Evolutionary conservation across 2,329 filamentous ascomycete genomes (phyloP).

Genomic region (Rhytidhysteron rufulum): DNA sequence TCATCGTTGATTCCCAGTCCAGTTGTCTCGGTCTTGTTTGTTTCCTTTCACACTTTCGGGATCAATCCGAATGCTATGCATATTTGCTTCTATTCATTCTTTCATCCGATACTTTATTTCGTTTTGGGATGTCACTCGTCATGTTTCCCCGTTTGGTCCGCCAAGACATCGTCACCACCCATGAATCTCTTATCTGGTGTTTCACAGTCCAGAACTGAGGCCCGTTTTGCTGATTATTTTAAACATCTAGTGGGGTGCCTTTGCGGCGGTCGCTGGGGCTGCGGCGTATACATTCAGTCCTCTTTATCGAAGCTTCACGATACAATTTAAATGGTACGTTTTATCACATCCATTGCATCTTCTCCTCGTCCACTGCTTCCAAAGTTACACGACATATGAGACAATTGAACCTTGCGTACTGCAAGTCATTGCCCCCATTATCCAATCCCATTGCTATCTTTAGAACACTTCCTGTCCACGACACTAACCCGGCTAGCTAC

Average conservation of each 20-base stretch:
- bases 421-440: no score
- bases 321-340: constrained; percentile 33
- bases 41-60: constrained; percentile 1
- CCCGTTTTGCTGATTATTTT: constrained; percentile 2
- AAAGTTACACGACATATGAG: no score
- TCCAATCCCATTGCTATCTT: no score
- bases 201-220: no score
- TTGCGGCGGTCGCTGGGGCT: constrained; percentile 58
- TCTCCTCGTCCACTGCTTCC: neutral
- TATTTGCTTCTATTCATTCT: neutral
- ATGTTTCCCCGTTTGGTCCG: no score
- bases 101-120: neutral
- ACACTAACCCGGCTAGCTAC: constrained; percentile 54
- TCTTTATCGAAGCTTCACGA: constrained; percentile 58
- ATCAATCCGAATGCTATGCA: neutral
- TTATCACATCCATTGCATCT: neutral
- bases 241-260: constrained; percentile 60
- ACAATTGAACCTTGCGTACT: no score
- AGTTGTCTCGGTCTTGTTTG: neutral
- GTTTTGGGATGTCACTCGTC: no score
- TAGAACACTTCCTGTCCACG: no score
- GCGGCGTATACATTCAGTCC: constrained; percentile 64
- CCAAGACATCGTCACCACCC: no score
- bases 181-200: no score
- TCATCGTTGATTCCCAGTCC: neutral